phyloP scores from a whole-genome alignment of 169 alveolate species.

The Cryptosporidium parvum region DNA sequence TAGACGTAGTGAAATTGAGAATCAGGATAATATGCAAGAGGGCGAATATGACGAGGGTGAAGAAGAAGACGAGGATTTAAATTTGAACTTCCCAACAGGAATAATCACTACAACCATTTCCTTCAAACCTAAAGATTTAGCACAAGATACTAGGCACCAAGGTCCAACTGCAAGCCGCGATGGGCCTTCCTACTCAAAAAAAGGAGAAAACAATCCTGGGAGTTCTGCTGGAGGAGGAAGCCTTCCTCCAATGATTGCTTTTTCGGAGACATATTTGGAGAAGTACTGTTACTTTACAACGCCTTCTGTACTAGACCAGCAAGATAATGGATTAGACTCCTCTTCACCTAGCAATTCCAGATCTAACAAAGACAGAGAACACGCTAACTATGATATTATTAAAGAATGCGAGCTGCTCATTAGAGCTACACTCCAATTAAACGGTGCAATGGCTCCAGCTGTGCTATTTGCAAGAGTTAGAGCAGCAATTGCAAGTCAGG shows the following conservation, averaged over 20 bases:
- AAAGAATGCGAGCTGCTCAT: conserved; percentile 62
- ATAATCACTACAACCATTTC: conserved; percentile 30
- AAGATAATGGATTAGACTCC: not conserved
- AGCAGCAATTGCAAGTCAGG: conserved; percentile 49
- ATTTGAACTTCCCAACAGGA: conserved; percentile 69
- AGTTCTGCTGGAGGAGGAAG: not conserved
- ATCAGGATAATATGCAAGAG: not conserved
- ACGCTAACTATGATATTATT: conserved; percentile 24
- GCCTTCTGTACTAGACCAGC: conserved; percentile 13
- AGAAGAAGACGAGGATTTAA: conserved; percentile 58
- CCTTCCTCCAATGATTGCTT: conserved; percentile 47
- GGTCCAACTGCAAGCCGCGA: not conserved
- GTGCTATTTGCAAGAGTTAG: conserved; percentile 64
- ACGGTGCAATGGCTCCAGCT: conserved; percentile 76
- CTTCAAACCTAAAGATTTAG: not conserved
- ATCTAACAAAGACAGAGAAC: not conserved
- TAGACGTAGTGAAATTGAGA: not conserved
- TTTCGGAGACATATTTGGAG: conserved; percentile 36
- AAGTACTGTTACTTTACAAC: conserved; percentile 44
- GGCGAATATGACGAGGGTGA: not conserved
- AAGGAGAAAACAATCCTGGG: not conserved
- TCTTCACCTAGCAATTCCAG: not conserved
- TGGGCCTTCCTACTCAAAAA: not conserved
- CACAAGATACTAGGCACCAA: not conserved
- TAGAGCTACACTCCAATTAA: conserved; percentile 53